Percentiles rank a stretch among this genome's conserved stretches.
phyloP scores from a whole-genome alignment of 2,329 filamentous ascomycete genomes.

The Colletotrichum tropicale region DNA sequence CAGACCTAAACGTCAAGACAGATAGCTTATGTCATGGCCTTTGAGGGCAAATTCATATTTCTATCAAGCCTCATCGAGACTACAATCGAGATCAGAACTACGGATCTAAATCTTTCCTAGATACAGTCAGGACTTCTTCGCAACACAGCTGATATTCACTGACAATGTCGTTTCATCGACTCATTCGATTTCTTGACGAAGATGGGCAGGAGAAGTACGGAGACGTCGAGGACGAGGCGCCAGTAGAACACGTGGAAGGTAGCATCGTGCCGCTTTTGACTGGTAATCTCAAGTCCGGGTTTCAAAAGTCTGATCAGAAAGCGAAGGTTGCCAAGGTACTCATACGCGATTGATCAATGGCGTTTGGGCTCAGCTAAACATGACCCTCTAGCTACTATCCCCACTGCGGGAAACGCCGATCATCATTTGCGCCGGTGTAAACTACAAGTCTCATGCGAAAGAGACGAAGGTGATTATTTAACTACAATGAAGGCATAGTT shows the following conservation, averaged over 20 bases:
- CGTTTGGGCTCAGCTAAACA: neutral
- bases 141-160: neutral
- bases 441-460: neutral
- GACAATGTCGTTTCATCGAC: neutral
- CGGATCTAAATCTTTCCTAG: neutral
- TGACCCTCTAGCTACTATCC: neutral
- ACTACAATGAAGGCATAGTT: neutral
- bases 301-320: neutral
- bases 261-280: neutral
- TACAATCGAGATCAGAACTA: neutral
- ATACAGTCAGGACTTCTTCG: neutral
- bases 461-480: neutral
- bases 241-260: neutral
- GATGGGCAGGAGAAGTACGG: neutral
- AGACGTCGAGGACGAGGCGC: neutral
- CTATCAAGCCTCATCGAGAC: neutral
- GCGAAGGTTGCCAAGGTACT: neutral
- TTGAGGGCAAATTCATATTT: neutral
- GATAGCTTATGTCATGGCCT: neutral
- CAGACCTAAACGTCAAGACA: neutral
- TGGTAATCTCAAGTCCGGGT: neutral
- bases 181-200: neutral
- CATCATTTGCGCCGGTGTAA: neutral
- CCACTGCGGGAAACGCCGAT: neutral
- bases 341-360: neutral